Conservation (phyloP, 306 rosid genomes). For the Bauhinia variegata region DNA sequence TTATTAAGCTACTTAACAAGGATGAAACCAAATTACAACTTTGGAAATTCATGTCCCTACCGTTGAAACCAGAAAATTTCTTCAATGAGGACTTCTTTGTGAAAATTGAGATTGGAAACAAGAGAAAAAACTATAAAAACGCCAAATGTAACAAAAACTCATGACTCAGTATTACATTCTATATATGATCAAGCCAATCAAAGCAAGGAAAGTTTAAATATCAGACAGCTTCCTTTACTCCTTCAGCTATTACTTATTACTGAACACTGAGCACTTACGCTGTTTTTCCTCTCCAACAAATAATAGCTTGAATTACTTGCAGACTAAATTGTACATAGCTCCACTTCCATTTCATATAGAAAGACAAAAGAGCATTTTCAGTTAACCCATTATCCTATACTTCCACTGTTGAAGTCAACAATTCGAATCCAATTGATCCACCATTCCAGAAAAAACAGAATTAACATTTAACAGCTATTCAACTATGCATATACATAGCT, state of each 20-base stretch:
- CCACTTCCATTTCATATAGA: background rate
- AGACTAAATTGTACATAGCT: background rate
- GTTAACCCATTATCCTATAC: background rate
- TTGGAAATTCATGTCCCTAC: background rate
- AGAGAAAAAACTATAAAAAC: background rate
- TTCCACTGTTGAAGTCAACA: background rate
- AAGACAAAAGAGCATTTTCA: background rate
- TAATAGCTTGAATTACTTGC: background rate
- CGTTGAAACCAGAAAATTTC: background rate
- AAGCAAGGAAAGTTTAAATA: background rate
- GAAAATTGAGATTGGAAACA: constrained; percentile 3
- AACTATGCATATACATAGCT: too few relatives aligned
- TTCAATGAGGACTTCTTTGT: background rate
- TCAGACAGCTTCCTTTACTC: constrained; percentile 6
- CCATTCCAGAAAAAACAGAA: background rate
- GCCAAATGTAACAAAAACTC: background rate
- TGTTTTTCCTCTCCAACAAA: background rate
- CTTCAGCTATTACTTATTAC: background rate
- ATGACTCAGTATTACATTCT: background rate
- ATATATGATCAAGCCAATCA: background rate
- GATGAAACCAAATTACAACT: constrained; percentile 15
- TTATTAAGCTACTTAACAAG: background rate
- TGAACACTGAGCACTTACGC: background rate
- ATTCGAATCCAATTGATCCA: background rate
- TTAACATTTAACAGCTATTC: background rate